Base-by-base conservation (phyloP, 352 stramenopile species). In the Pythium brachiatum region DNA sequence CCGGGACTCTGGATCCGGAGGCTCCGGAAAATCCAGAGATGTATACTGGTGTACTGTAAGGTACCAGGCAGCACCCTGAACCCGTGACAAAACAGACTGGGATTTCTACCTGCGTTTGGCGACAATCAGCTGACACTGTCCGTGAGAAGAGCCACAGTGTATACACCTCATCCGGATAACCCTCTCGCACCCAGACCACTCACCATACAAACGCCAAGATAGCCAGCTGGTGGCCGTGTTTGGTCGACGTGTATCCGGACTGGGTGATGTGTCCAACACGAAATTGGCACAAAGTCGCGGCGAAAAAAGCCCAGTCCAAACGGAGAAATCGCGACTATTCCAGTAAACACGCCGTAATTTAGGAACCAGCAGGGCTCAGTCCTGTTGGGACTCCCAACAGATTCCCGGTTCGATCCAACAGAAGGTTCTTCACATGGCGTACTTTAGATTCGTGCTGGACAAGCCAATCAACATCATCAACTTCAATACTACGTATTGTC, bases 91-190 rank as follows among this genome's bases (percentile, higher is more conserved):
- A 36, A 36, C 7, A 36, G 31, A 36, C 31, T 36, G 31, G 1
- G 31, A 2, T 36, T 36, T 36, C 31, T 9, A 9, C 11, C 31
- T 36, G 31, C 31, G 31, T 36, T 36, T 41, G 34, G 15, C 34
- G 34, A 13, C 34, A 41, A 41, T 13, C 34, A 41, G 34, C 34
- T 41, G 34, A 41, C 34, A 41, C 2, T 41, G 15, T 41, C 38
- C 38, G 38, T 46, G 38, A 46, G 38, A 46, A 46, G 38, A n/a
- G 38, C 38, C 38, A 25, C 12, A 5, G 7, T 57, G 58, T 64
- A 64, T 64, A 64, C 58, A 26, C 11, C 5, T 50, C 51, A 57
- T 64, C 48, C 47, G 58, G 58, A 57, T 43, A 64, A 38, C 34
- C 36, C 31, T 9, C 5, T 25, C 38, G 38, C 51, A 44, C 48